phyloP scores from a whole-genome alignment of 768 basidiomycete species.

The Mycena vulgaris region DNA sequence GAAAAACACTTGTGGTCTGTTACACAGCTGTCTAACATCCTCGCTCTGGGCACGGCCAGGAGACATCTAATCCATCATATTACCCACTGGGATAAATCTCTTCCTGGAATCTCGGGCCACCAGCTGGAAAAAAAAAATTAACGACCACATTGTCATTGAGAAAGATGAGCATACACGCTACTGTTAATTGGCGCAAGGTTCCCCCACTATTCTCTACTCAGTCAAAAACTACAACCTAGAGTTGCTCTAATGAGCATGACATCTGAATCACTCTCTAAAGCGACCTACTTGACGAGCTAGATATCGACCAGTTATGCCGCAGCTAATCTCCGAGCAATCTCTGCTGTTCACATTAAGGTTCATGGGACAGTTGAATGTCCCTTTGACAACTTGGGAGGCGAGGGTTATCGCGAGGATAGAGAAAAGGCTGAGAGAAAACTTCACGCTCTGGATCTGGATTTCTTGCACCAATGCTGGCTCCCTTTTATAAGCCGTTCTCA shows the following conservation, averaged over 20 bases:
- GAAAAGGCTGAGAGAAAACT: background rate
- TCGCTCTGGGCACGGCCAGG: no score
- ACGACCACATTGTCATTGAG: background rate
- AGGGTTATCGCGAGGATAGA: background rate
- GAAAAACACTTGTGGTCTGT: no score
- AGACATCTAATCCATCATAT: no score
- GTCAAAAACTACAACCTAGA: constrained; percentile 1
- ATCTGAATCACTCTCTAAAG: background rate
- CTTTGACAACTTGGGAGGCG: background rate
- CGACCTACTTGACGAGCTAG: constrained; percentile 5
- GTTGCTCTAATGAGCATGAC: background rate
- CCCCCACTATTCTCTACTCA: constrained; percentile 1
- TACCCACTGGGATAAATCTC: constrained; percentile 2
- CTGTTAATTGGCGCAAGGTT: background rate
- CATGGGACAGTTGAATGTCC: constrained; percentile 22
- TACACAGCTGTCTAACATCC: no score
- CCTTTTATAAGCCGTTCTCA: background rate
- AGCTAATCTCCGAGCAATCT: background rate
- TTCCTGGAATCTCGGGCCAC: constrained; percentile 11
- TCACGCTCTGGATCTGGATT: constrained; percentile 5
- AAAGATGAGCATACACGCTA: constrained; percentile 1
- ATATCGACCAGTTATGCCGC: constrained; percentile 3
- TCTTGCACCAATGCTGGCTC: no score
- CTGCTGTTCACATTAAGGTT: constrained; percentile 21
- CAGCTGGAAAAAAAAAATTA: background rate